Percentiles rank a stretch among this genome's conserved stretches.
These are phyloP conservation scores for Purpureocillium takamizusanense DNA, from an alignment of 2,329 filamentous ascomycete species.

Conservation along the genomic window DNA sequence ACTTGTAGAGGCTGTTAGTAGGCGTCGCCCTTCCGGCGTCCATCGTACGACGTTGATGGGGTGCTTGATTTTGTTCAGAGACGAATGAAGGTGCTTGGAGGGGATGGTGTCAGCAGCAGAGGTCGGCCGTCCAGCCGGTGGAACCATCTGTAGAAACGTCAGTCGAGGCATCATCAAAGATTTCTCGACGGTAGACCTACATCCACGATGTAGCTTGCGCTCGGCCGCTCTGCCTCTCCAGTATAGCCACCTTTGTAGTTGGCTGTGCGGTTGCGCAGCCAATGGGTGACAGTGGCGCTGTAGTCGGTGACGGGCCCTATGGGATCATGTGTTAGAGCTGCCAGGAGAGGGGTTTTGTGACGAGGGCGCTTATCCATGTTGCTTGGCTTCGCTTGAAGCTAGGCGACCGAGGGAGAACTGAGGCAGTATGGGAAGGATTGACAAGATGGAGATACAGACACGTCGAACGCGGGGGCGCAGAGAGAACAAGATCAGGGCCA, in stretches of 20 bases:
- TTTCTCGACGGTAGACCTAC: slow-evolving; percentile 31
- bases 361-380: slow-evolving; percentile 4
- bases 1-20: slow-evolving; percentile 90
- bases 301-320: slow-evolving; percentile 88
- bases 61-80: slow-evolving; percentile 95
- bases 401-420: not conserved
- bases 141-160: slow-evolving; percentile 58
- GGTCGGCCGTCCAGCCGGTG: slow-evolving; percentile 66
- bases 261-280: slow-evolving; percentile 68
- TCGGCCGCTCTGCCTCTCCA: slow-evolving; percentile 76
- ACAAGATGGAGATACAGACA: not conserved
- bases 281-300: slow-evolving; percentile 80
- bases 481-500: not conserved
- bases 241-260: slow-evolving; percentile 63
- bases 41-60: slow-evolving; percentile 95
- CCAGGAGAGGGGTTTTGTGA: slow-evolving; percentile 5
- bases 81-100: slow-evolving; percentile 94
- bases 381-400: not conserved
- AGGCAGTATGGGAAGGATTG: not conserved
- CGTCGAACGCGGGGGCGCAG: not conserved
- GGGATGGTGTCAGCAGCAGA: slow-evolving; percentile 81
- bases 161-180: not conserved
- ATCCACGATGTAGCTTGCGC: slow-evolving; percentile 82
- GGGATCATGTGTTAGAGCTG: slow-evolving; percentile 10
- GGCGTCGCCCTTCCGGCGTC: slow-evolving; percentile 88